Evolutionary conservation across 2,329 filamentous ascomycete species (phyloP).

Genomic region (Neopestalotiopsis sp.): DNA sequence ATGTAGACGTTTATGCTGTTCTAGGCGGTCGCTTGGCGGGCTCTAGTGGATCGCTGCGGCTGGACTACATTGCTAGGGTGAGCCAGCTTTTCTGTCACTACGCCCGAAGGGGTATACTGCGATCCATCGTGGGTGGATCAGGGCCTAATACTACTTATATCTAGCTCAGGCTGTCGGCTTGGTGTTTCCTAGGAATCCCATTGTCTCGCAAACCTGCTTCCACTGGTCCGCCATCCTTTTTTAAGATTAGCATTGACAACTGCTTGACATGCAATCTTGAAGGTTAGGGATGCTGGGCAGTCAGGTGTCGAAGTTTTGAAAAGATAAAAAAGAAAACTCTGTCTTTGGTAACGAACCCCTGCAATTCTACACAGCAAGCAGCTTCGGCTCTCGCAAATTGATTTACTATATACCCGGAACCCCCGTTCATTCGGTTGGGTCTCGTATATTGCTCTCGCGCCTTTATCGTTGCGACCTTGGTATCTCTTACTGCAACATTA

Average conservation of each 20-base stretch:
- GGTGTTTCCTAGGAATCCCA: background rate
- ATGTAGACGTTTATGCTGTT: constrained; percentile 7
- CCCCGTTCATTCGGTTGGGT: background rate
- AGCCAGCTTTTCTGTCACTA: background rate
- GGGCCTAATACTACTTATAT: background rate
- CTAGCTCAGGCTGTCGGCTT: background rate
- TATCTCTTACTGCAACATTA: too few relatives aligned
- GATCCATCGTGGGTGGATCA: constrained; percentile 1
- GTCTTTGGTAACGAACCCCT: background rate
- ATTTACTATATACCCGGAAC: background rate
- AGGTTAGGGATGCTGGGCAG: background rate
- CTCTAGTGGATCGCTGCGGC: background rate
- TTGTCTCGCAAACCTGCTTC: background rate
- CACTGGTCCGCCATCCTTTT: constrained; percentile 1
- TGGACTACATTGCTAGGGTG: background rate
- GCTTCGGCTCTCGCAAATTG: background rate
- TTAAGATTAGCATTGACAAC: constrained; percentile 12
- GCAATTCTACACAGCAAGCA: background rate
- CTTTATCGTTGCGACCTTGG: background rate
- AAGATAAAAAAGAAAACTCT: constrained; percentile 2
- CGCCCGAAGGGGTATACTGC: constrained; percentile 1
- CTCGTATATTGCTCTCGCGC: background rate
- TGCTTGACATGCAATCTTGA: background rate
- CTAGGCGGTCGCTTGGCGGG: constrained; percentile 1
- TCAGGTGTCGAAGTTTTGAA: background rate